Evolutionary conservation across 2,329 filamentous ascomycete species (phyloP), one percentile per base, ranked within the genome.

Genomic region (Didymella exigua): DNA sequence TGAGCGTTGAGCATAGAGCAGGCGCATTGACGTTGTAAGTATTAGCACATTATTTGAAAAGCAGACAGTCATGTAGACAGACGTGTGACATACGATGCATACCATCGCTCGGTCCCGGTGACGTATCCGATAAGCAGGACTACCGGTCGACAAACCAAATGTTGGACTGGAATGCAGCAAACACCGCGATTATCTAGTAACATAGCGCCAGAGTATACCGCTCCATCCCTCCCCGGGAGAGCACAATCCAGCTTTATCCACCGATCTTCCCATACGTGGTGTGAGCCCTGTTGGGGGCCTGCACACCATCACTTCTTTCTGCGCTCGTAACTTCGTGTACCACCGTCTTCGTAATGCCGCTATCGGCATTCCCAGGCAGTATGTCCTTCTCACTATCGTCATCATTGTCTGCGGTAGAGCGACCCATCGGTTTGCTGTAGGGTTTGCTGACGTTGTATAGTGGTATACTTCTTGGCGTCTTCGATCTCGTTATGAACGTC

Each of bases 331-430:
- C 55, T 46, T 66, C 58, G 52, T 65, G 61, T 40, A 63, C 55
- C 2, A 66, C 58, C 11, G 66, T 67, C 40, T 61, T 67, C 4
- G 43, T 58, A 9, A 69, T 66, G 7, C 52, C 51, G 21, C 54
- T 16, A 14, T 65, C 56, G 7, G 7, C 18, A 11, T 47, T 31
- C 18, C 50, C 58, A 10, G 51, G 50, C n/a, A 67, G 46, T 6
- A 69, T 69, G 26, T 60, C 37, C 27, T 48, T 51, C 40, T 69
- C 61, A 38, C 65, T 67, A 29, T 65, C 62, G 13, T 48, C 60
- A 43, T 67, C 65, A n/a, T 63, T 54, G 27, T 13, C 56, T 14
- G 31, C 37, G 11, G 48, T 49, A 9, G 54, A 57, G 4, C 54
- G 51, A 2, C 51, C 54, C 50, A 49, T 56, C 8, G 49, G 55